Evolutionary conservation across 2,329 filamentous ascomycete species (phyloP).

Genomic region (Pyrenophora tritici-repentis): DNA sequence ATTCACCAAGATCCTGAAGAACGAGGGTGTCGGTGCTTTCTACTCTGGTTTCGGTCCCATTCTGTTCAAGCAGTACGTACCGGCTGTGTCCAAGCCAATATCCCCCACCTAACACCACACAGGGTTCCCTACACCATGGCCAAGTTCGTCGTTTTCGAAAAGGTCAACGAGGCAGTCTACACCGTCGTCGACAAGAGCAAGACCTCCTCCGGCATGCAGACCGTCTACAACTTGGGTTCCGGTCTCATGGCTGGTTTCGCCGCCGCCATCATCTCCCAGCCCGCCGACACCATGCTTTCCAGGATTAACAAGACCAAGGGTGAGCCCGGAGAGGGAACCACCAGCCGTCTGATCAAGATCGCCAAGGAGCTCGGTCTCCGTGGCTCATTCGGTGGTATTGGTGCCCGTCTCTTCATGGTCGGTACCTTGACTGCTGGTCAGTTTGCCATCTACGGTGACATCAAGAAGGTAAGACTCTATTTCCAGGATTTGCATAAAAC

Average conservation of each 20-base stretch:
- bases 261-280: conserved; percentile 84
- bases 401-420: conserved; percentile 74
- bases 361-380: conserved; percentile 80
- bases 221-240: conserved; percentile 80
- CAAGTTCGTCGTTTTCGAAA: conserved; percentile 95
- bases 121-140: conserved; percentile 92
- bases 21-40: conserved; percentile 83
- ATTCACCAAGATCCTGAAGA: conserved; percentile 81
- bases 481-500: no score
- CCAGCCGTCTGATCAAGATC: conserved; percentile 83
- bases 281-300: conserved; percentile 89
- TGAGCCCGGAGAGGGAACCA: conserved; percentile 81
- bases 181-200: conserved; percentile 70
- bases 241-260: conserved; percentile 87
- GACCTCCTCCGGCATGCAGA: conserved; percentile 72
- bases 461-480: conserved; percentile 7
- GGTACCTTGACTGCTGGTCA: conserved; percentile 66
- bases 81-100: not conserved
- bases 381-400: conserved; percentile 80
- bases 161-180: conserved; percentile 78
- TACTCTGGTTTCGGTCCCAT: conserved; percentile 81
- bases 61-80: conserved; percentile 51
- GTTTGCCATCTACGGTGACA: conserved; percentile 81
- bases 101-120: conserved; percentile 24
- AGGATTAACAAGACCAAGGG: conserved; percentile 97